Evolutionary conservation across 1,284 basidiomycete species (phyloP).

Genomic region (Xerocomus nothofagi): DNA sequence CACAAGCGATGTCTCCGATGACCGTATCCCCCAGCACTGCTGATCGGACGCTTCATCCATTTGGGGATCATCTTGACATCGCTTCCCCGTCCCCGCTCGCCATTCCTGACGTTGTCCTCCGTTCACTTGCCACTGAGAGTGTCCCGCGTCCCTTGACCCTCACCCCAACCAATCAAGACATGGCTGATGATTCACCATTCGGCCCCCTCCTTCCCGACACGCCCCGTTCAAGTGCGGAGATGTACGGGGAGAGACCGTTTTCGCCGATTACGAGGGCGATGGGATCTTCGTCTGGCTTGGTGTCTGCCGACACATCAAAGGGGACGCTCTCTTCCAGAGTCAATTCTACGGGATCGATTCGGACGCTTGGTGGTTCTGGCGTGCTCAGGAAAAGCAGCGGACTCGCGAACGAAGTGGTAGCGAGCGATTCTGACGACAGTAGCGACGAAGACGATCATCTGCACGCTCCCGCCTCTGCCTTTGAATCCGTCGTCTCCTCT

Average conservation of each 20-base stretch:
- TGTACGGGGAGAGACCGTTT: constrained; percentile 31
- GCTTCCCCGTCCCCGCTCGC: constrained; percentile 10
- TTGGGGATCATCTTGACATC: neutral
- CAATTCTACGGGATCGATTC: constrained; percentile 18
- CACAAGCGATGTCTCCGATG: constrained; percentile 1
- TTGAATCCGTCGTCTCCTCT: constrained; percentile 25
- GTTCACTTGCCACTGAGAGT: neutral
- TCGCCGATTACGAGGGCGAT: constrained; percentile 28
- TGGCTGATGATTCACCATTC: constrained; percentile 31
- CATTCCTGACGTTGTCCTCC: constrained; percentile 4
- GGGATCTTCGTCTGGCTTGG: constrained; percentile 15
- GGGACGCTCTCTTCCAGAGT: constrained; percentile 11
- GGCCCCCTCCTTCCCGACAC: constrained; percentile 34
- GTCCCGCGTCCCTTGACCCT: constrained; percentile 14
- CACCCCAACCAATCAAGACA: constrained; percentile 21
- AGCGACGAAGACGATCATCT: constrained; percentile 3
- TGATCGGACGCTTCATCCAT: neutral
- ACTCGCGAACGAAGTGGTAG: constrained; percentile 22
- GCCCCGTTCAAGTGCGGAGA: constrained; percentile 31
- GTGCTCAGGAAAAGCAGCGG: constrained; percentile 18
- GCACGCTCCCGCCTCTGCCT: constrained; percentile 1
- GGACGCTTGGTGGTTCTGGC: constrained; percentile 14
- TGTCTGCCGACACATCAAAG: constrained; percentile 6
- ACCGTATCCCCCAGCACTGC: neutral
- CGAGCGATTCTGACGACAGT: neutral